Base-by-base conservation (phyloP, 1,139 yeast genomes). In the Geotrichum citri-aurantii region DNA sequence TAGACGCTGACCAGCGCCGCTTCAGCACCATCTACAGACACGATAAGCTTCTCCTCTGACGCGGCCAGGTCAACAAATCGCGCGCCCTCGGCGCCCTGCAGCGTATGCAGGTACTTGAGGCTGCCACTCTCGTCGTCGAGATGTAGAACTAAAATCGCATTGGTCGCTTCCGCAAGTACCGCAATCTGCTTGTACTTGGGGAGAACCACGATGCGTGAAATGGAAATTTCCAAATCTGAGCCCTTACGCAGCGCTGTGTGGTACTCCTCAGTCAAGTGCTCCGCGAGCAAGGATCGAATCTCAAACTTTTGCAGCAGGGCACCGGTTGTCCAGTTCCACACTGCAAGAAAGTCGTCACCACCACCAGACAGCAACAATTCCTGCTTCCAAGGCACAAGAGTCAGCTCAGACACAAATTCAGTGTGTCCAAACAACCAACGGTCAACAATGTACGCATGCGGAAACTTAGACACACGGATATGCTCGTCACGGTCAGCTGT, bases 401-500 rank as follows among this genome's bases (percentile, higher is more conserved):
- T 73, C 64, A 90, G 71, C 5, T 81, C 76, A 3, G 96, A 84
- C 14, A 92, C 85, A 68, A 89, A 95, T 71, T 91, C 89, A 51
- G 78, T 78, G 71, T 93, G 98, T 2, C 96, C 98, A 71, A 90
- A 90, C 60, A 92, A 76, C 84, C 90, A 91, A 65, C 84, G 81
- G 64, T 89, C 88, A 52, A 93, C 84, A 24, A 91, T 83, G 67
- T 77, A 88, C 3, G 93, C 78, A 63, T 86, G 80, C 1, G 98
- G 98, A 66, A 80, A 91, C 64, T 84, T 81, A 3, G 97, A 83
- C n/a, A 95, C 80, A 67, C 95, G 81, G 63, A 95, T 88, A 71
- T 95, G 99, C 72, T 95, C 99, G 72, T 95, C 99, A 73, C 99
- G 81, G 72, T 95, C 99, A 48, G 93, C 85, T 1, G 96, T 86